Evolutionary conservation across 495 filamentous ascomycete species (phyloP), one percentile per base, ranked within the genome.

Genomic region (Trichocladium uniseriatum): DNA sequence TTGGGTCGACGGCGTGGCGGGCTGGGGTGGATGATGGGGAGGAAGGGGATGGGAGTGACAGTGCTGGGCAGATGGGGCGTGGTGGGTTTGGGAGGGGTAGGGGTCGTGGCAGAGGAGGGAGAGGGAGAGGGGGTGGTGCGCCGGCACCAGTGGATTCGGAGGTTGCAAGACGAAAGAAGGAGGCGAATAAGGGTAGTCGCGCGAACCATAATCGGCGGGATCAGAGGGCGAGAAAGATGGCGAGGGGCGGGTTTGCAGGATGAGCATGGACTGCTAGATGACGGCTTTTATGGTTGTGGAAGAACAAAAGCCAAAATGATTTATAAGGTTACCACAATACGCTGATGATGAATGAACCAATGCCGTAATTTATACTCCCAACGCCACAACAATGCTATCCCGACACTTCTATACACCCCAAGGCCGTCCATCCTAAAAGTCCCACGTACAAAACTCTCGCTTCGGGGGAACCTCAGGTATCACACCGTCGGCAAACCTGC

Each of bases 191-290:
- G 52, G 76, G 73, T 21, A 76, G 73, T 3, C 78, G 70, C 49
- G 79, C 76, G 50, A 81, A 84, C 46, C 79, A 87, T 56, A 78
- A 74, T 52, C 78, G 84, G 42, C 76, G 83, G 51, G 80, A 89
- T 49, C 81, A 84, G 59, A 68, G 83, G 32, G 83, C 86, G 43
- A 84, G 72, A 64, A 92, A 92, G 72, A 86, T 91, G 74, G 81
- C 79, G 16, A 74, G 81, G 32, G 78, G 47, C 6, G 47, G 47
- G 16, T 49, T 49, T 43, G 32, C 43, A 9, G 43, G 31, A 2
- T 36, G 27, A 45, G 38, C 8, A 14, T 6, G 10, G 31, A 32
- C 13, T 29, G 27, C 27, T 29, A 10, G 27, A 29, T 29, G 27
- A 29, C n/a, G n/a, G n/a, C n/a, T n/a, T n/a, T n/a, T n/a, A n/a